These are phyloP conservation scores for Aspergillus asperescens DNA, from an alignment of 495 filamentous ascomycete species.

Conservation along the genomic window DNA sequence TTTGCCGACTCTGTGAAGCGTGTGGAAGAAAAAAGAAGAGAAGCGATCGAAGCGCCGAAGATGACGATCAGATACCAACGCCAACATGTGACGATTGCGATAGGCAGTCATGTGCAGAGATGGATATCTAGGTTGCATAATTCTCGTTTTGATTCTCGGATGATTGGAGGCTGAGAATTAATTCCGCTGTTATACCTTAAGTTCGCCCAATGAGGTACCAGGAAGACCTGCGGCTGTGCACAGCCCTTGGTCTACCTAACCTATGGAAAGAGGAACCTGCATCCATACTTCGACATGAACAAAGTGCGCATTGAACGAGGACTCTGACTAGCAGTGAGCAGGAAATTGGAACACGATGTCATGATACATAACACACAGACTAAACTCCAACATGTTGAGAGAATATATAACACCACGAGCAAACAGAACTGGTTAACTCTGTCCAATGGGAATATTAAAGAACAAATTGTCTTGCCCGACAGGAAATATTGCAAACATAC, in stretches of 20 bases:
- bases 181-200: not conserved
- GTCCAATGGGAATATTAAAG: no score
- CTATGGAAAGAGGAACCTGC: no score
- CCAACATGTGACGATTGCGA: constrained; percentile 18
- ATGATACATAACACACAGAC: not conserved
- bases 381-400: not conserved
- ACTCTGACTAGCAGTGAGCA: not conserved
- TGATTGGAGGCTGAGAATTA: constrained; percentile 3
- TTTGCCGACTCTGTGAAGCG: constrained; percentile 40
- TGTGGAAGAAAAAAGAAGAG: constrained; percentile 19
- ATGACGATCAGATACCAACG: constrained; percentile 7
- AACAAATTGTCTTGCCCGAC: no score
- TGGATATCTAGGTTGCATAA: not conserved
- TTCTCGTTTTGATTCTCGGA: not conserved
- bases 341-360: not conserved
- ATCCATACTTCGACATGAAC: not conserved
- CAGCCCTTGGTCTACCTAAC: no score
- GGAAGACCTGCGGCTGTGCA: not conserved
- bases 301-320: not conserved
- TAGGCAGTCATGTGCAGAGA: not conserved
- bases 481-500: not conserved
- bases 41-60: constrained; percentile 16
- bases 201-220: not conserved
- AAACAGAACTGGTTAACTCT: no score
- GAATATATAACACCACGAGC: not conserved